Evolutionary conservation across 345 rosid species (phyloP).

Genomic region (Eucalyptus curtisii): DNA sequence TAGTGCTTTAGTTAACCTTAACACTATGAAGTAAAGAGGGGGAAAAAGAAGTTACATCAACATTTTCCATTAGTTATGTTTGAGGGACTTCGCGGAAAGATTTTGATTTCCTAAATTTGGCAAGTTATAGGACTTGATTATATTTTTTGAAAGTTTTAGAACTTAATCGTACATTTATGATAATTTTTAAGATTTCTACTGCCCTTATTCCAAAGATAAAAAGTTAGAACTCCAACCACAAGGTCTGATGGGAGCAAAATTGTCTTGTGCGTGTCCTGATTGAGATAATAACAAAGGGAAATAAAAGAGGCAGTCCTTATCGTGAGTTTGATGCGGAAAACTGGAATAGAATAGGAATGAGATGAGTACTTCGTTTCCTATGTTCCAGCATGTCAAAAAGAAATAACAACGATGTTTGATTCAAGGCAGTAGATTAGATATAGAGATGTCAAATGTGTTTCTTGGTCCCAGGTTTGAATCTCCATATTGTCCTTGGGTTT

Average conservation of each 20-base stretch:
- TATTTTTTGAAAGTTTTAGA: no score
- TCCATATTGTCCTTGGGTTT: not conserved
- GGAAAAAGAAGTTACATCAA: not conserved
- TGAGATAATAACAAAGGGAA: not conserved
- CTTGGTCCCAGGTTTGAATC: not conserved
- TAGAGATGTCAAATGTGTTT: not conserved
- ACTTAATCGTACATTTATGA: no score
- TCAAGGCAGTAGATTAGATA: not conserved
- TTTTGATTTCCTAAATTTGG: not conserved
- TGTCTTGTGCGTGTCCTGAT: not conserved
- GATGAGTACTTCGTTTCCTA: not conserved
- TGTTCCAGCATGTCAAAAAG: not conserved
- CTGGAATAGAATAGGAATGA: not conserved
- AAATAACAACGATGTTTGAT: not conserved
- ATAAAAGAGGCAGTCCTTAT: not conserved
- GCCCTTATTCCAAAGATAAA: not conserved
- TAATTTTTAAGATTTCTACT: not conserved
- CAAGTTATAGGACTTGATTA: no score
- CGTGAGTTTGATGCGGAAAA: not conserved
- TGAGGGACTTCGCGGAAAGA: not conserved
- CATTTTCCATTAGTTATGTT: no score
- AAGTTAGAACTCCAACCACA: not conserved
- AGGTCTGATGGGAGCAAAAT: not conserved
- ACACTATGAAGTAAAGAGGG: not conserved
- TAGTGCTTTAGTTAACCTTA: not conserved